Evolutionary conservation across 345 rosid species (phyloP).

Genomic region (Cardamine occulta): DNA sequence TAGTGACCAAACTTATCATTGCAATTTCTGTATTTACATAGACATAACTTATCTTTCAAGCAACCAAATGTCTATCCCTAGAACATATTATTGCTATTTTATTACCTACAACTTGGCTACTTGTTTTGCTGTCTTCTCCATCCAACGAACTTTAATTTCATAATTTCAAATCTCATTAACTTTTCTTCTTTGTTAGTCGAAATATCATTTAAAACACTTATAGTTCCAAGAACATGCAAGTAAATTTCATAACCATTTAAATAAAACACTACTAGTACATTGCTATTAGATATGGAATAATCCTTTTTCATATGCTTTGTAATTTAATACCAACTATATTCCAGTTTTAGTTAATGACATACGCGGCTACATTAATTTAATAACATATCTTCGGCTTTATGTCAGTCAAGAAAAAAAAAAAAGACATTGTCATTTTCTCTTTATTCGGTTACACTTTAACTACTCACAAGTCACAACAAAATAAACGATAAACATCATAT

Average conservation of each 20-base stretch:
- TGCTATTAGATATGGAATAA: slow-evolving; percentile 25
- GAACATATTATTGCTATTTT: slow-evolving; percentile 26
- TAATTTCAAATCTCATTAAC: slow-evolving; percentile 23
- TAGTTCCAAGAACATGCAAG: slow-evolving; percentile 42
- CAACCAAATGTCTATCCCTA: slow-evolving; percentile 37
- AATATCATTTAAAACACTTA: slow-evolving; percentile 31
- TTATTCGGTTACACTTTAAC: slow-evolving; percentile 42
- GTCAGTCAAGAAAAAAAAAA: slow-evolving; percentile 18
- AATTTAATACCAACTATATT: slow-evolving; percentile 40
- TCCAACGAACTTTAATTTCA: slow-evolving; percentile 27
- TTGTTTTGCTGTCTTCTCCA: slow-evolving; percentile 19
- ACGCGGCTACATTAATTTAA: slow-evolving; percentile 33
- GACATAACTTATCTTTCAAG: slow-evolving; percentile 40
- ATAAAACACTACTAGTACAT: slow-evolving; percentile 1
- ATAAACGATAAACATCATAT: slow-evolving; percentile 4
- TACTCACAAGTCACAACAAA: slow-evolving; percentile 31
- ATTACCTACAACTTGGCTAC: slow-evolving; percentile 42
- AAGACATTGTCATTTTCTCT: slow-evolving; percentile 33
- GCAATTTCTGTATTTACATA: slow-evolving; percentile 32
- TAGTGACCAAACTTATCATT: slow-evolving; percentile 34
- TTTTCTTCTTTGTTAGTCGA: slow-evolving; percentile 22
- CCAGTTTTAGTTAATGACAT: slow-evolving; percentile 20
- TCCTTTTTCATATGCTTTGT: slow-evolving; percentile 28
- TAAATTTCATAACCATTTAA: background rate
- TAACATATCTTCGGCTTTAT: slow-evolving; percentile 35